Evolutionary conservation across 768 basidiomycete species (phyloP), one percentile per base, ranked within the genome.

Genomic region (Mycena vulgaris): DNA sequence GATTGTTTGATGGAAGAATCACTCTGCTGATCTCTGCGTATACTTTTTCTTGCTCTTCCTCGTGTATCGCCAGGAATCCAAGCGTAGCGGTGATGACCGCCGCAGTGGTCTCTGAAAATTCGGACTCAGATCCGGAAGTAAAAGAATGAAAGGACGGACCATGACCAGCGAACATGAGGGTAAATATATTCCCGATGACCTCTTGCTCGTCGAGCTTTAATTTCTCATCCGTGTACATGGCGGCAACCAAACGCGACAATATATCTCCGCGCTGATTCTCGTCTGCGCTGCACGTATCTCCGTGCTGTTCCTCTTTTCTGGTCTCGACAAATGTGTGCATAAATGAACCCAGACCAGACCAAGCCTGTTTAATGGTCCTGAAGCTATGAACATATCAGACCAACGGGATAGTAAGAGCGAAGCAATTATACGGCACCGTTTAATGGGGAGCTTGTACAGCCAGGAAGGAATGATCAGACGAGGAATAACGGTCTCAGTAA

Each of bases 81-180:
- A 64, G 63, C 2, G 63, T 64, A 3, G 53, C 63, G 27, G 40
- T 28, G 31, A 64, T 31, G 14, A 56, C 63, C 6, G 52, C 27
- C 10, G 63, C 63, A 16, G 53, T 64, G 5, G 63, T 64, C 9
- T 64, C 63, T 64, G 17, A 52, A 49, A 13, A 7, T 56, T 30
- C 11, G 21, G 5, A 30, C 17, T 61, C 47, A 45, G 14, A 47
- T 30, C 19, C 6, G 3, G n/a, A 28, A 9, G 21, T 6, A 17
- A 27, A 21, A 13, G 30, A 55, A 42, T 8, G 3, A 9, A 23
- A 3, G 13, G 16, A 63, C 51, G 30, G 8, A 57, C 63, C 63
- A 39, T 57, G 63, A 11, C 53, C 63, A 56, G 63, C 63, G 28
- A 65, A 56, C 53, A 57, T 56, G 9, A 65, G 63, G 2, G 63